Evolutionary conservation across 139 green algal genomes (phyloP).

Genomic region (Chlorella sp.): DNA sequence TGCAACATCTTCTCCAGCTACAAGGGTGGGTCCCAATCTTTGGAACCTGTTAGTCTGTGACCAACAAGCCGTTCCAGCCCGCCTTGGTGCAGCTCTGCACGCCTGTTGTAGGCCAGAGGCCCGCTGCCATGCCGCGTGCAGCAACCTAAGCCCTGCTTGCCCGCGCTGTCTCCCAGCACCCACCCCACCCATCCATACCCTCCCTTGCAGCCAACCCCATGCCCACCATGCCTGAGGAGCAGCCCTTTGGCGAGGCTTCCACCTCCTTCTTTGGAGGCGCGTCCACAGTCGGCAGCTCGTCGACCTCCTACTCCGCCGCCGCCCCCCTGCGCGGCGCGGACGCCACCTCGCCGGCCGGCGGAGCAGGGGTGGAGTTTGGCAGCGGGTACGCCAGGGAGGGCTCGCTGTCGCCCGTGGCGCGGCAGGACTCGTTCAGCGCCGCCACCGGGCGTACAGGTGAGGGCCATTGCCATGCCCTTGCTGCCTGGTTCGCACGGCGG

Average conservation of each 20-base stretch:
- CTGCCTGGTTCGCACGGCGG: too few species aligned
- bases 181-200: neutral
- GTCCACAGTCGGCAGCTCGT: neutral
- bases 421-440: constrained; percentile 21
- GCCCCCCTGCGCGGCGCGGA: neutral
- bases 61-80: too few species aligned
- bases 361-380: neutral
- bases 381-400: neutral
- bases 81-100: too few species aligned
- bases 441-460: constrained; percentile 8
- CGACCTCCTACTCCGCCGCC: neutral
- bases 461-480: too few species aligned
- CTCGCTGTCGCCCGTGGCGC: constrained; percentile 10
- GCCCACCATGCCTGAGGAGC: constrained; percentile 29
- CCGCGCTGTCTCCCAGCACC: neutral
- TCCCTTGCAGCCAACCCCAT: constrained; percentile 11
- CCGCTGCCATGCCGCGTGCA: too few species aligned
- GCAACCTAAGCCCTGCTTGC: neutral
- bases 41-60: too few species aligned
- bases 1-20: constrained; percentile 36
- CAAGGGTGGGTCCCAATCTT: neutral
- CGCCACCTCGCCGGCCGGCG: neutral
- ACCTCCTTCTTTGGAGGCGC: constrained; percentile 2
- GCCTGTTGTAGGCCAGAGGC: neutral
- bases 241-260: constrained; percentile 19